Conservation (phyloP, 345 rosid genomes). For the Abelmoschus esculentus region DNA sequence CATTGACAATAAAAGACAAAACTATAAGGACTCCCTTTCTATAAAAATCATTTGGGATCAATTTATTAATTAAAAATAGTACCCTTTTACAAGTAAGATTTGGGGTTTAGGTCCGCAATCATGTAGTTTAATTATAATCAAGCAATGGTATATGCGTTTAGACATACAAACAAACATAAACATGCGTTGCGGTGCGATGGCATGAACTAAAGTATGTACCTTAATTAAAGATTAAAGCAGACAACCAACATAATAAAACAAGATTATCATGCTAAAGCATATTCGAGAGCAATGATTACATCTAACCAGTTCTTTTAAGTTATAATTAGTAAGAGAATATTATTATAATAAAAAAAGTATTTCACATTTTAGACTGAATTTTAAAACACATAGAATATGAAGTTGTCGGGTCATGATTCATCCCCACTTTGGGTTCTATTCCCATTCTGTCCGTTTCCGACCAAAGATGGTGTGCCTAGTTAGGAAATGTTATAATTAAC, state of each 20-base stretch:
- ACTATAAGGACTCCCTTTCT: neutral
- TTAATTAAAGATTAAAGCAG: neutral
- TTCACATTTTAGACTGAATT: neutral
- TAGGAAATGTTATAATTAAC: slow-evolving; percentile 9
- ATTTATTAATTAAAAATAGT: neutral
- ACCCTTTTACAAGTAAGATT: neutral
- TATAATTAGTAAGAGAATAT: neutral
- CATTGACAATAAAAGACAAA: neutral
- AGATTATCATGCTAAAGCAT: neutral
- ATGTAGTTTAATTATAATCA: no score
- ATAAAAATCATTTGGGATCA: neutral
- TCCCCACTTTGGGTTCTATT: slow-evolving; percentile 1
- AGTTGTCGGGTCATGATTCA: neutral
- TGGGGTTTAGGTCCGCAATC: neutral
- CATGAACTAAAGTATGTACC: neutral
- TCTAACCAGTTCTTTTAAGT: neutral
- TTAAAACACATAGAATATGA: neutral
- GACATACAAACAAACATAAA: neutral
- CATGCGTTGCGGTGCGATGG: neutral
- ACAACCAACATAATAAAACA: neutral
- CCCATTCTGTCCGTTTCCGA: slow-evolving; percentile 5
- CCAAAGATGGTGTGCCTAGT: neutral
- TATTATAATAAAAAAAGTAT: neutral
- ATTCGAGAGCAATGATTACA: neutral
- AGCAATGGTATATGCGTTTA: neutral